A percentile compares a stretch with the other conserved stretches of the same genome.
Conservation (phyloP, 2,329 filamentous ascomycete genomes). For the Zymoseptoria ardabiliae region DNA sequence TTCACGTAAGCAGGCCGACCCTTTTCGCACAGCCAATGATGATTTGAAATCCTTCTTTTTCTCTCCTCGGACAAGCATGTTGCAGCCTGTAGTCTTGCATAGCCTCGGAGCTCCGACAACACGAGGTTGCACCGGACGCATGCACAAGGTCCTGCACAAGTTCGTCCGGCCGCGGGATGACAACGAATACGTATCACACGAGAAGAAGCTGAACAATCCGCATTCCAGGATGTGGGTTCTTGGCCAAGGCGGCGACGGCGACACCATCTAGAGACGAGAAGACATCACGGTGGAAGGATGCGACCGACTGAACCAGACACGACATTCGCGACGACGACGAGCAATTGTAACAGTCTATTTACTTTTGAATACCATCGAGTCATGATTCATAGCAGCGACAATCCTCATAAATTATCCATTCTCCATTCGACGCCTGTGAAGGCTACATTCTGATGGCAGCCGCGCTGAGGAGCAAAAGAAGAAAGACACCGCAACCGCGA, state of each 20-base stretch:
- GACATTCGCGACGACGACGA: constrained; percentile 6
- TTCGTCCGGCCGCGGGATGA: neutral
- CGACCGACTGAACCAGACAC: neutral
- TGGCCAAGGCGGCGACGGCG: neutral
- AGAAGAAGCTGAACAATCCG: neutral
- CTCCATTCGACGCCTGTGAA: constrained; percentile 18
- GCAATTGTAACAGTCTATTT: constrained; percentile 16
- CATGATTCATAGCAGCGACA: constrained; percentile 17
- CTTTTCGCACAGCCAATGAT: neutral
- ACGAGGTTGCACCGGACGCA: neutral
- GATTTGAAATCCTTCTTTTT: neutral
- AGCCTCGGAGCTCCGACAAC: neutral
- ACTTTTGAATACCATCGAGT: constrained; percentile 15
- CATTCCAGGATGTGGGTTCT: no score
- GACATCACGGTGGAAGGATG: neutral
- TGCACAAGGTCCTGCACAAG: neutral
- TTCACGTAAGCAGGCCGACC: neutral
- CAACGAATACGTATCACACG: no score
- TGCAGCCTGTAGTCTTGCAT: neutral
- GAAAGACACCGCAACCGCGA: constrained; percentile 11
- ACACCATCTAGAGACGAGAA: neutral
- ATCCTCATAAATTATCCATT: constrained; percentile 8
- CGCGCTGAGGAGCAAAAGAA: constrained; percentile 9
- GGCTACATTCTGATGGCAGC: constrained; percentile 19
- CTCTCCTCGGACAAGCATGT: neutral